These are phyloP conservation scores for Prunus yedoensis DNA, from an alignment of 331 rosid genomes.

Conservation along the genomic window DNA sequence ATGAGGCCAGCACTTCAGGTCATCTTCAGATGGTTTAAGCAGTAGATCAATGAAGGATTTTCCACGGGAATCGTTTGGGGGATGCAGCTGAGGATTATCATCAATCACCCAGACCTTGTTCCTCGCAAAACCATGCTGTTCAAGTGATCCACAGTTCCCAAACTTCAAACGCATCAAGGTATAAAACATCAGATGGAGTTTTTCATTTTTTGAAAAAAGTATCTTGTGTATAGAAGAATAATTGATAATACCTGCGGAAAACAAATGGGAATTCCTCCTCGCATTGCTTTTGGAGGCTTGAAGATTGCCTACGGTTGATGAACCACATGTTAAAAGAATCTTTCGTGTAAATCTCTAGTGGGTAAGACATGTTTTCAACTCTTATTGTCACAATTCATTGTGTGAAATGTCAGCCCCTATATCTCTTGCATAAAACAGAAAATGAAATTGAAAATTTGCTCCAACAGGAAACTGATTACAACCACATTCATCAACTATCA, in stretches of 20 bases:
- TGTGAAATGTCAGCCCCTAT: neutral
- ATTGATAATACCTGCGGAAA: conserved; percentile 72
- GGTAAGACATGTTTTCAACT: neutral
- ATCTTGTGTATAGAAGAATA: conserved; percentile 12
- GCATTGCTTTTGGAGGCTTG: conserved; percentile 71
- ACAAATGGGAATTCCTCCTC: conserved; percentile 90
- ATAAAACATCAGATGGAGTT: conserved; percentile 14
- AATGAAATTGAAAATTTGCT: neutral
- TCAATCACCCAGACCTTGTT: conserved; percentile 84
- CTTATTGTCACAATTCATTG: neutral
- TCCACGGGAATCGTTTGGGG: conserved; percentile 47
- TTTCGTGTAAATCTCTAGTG: conserved; percentile 7
- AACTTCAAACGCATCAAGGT: conserved; percentile 48
- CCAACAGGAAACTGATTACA: neutral
- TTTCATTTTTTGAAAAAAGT: neutral
- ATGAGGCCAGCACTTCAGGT: conserved; percentile 77
- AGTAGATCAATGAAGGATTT: conserved; percentile 70
- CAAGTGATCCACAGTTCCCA: conserved; percentile 79
- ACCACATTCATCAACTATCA: neutral
- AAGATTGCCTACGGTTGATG: conserved; percentile 50
- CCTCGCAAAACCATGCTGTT: conserved; percentile 89
- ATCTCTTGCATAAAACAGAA: neutral
- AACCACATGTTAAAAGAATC: conserved; percentile 7
- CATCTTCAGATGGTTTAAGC: conserved; percentile 81
- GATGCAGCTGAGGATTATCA: conserved; percentile 61